Evolutionary conservation across 23 red algal species (phyloP), one percentile per base, ranked within the genome.

Genomic region (Gracilaria gracilis): DNA sequence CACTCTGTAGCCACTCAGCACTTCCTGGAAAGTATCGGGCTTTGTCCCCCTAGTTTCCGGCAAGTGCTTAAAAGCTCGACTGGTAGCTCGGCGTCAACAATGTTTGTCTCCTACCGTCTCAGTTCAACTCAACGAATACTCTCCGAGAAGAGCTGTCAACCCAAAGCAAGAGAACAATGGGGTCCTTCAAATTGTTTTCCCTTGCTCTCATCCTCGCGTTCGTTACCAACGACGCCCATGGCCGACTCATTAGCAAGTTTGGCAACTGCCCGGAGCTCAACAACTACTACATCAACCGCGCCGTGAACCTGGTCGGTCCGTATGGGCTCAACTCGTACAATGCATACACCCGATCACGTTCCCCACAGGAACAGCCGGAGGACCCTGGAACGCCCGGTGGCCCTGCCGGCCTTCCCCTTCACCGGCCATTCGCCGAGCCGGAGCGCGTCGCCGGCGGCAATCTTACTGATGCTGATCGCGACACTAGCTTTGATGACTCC

Each of bases 321-420:
- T 79, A 89, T 37, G 86, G 86, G 19, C 86, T 89, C 53, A 89
- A 40, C 40, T 89, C 86, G 9, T 65, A 67, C 48, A 89, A 89
- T 44, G 86, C 86, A 17, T 89, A 89, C 23, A 49, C 72, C 49
- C 67, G 17, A 31, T 19, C 86, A 25, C 49, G 70, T 24, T 66
- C 28, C 50, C 69, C 86, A 6, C 39, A 23, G 17, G 24, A 20
- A 48, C 53, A 38, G 17, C 48, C 23, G 53, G 27, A 44, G 0
- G 42, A 85, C 36, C 81, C 81, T 69, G 61, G 61, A 69, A 77
- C 50, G 9, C 86, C 86, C 74, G 86, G 86, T 34, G 86, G 86
- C 54, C 86, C 86, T 17, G 86, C 86, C n/a, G 86, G 51, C 29
- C 86, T 89, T 38, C 86, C 50, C 19, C 61, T 89, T 11, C 86